Evolutionary conservation across 257 asterid species (phyloP).

Genomic region (Linderniella brevidens): DNA sequence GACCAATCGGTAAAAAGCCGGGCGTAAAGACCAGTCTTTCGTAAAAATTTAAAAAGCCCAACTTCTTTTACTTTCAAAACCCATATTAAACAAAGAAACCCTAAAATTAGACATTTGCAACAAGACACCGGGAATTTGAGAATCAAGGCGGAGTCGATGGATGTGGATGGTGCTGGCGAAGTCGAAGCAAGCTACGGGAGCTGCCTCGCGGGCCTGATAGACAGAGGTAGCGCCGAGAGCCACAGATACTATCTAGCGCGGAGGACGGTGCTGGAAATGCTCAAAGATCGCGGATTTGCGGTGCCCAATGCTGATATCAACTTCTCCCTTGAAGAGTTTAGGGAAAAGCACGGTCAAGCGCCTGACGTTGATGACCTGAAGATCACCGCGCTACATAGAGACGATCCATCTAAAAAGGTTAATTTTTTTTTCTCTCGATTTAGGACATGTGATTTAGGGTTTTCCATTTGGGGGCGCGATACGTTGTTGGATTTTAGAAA

Average conservation of each 20-base stretch:
- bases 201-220: conserved; percentile 38
- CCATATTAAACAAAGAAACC: too few species aligned
- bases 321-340: conserved; percentile 51
- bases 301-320: conserved; percentile 54
- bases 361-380: conserved; percentile 35
- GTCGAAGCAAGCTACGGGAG: conserved; percentile 17
- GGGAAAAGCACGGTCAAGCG: conserved; percentile 29
- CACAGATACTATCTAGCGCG: conserved; percentile 70
- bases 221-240: conserved; percentile 49
- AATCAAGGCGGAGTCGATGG: conserved; percentile 16
- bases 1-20: too few species aligned
- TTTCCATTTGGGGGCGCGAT: background rate
- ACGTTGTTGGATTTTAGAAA: too few species aligned
- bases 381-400: conserved; percentile 48
- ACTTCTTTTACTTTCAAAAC: too few species aligned
- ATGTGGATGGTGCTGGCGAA: conserved; percentile 7
- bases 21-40: too few species aligned
- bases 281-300: conserved; percentile 74
- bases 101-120: too few species aligned
- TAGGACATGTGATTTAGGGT: too few species aligned
- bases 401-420: conserved; percentile 72
- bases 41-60: too few species aligned
- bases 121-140: too few species aligned
- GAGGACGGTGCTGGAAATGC: conserved; percentile 74
- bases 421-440: background rate